These are phyloP conservation scores for Cyclostephanos tholiformis DNA, from an alignment of 108 stramenopile species.

Conservation along the genomic window DNA sequence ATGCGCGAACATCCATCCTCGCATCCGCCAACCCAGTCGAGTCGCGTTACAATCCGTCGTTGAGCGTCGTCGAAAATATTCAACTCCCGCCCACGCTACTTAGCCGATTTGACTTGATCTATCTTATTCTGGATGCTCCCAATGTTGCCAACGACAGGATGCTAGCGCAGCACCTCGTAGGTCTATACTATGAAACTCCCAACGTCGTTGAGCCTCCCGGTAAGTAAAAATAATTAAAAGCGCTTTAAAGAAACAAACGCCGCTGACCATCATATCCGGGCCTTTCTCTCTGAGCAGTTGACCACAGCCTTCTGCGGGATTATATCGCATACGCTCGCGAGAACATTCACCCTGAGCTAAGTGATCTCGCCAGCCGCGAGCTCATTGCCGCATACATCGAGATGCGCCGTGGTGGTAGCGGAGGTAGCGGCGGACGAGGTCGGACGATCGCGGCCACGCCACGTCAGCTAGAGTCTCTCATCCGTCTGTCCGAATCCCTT, in stretches of 20 bases:
- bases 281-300: no score
- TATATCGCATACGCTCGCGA: constrained; percentile 95
- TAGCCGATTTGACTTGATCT: constrained; percentile 98
- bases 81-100: constrained; percentile 98
- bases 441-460: constrained; percentile 98
- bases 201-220: constrained; percentile 80
- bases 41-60: constrained; percentile 95
- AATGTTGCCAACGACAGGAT: constrained; percentile 87
- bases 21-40: constrained; percentile 98
- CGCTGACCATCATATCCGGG: no score
- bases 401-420: constrained; percentile 82
- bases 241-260: no score
- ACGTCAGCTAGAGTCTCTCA: constrained; percentile 96
- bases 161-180: constrained; percentile 90
- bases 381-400: constrained; percentile 92
- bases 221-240: no score
- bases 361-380: constrained; percentile 84
- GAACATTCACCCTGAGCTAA: constrained; percentile 83
- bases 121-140: constrained; percentile 95
- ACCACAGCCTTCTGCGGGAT: constrained; percentile 83
- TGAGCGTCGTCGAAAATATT: constrained; percentile 98
- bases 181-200: constrained; percentile 86
- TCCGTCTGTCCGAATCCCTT: constrained; percentile 95
- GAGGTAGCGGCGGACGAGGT: constrained; percentile 63
- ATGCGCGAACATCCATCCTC: constrained; percentile 96